These are phyloP conservation scores for Plasmopara halstedii DNA, from an alignment of 352 stramenopile genomes.

Conservation along the genomic window DNA sequence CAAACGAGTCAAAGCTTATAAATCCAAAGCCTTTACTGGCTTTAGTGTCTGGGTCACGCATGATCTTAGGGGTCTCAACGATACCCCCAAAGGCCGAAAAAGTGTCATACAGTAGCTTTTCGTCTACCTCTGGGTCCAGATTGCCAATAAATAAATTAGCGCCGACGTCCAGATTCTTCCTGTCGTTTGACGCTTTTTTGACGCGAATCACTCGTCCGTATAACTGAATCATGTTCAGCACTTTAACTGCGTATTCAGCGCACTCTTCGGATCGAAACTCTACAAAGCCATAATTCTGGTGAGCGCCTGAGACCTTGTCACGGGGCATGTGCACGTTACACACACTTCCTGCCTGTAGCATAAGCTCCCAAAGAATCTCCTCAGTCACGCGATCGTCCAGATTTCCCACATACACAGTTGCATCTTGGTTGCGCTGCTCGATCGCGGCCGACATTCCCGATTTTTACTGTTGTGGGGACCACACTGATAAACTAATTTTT, in stretches of 20 bases:
- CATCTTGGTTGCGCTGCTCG: slow-evolving; percentile 91
- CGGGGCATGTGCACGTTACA: slow-evolving; percentile 98
- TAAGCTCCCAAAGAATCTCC: slow-evolving; percentile 96
- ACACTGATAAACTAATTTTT: too few species aligned
- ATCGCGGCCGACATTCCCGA: slow-evolving; percentile 60
- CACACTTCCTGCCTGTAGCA: slow-evolving; percentile 92
- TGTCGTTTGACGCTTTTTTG: slow-evolving; percentile 94
- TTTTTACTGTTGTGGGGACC: not conserved
- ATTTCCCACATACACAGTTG: slow-evolving; percentile 98
- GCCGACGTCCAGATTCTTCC: slow-evolving; percentile 95
- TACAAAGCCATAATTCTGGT: slow-evolving; percentile 98
- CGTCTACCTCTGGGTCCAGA: slow-evolving; percentile 95
- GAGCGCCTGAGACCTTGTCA: slow-evolving; percentile 94
- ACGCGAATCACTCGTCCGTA: slow-evolving; percentile 94
- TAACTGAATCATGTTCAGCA: slow-evolving; percentile 99
- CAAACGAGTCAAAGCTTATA: slow-evolving; percentile 96
- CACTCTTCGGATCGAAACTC: slow-evolving; percentile 96
- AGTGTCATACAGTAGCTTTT: slow-evolving; percentile 99
- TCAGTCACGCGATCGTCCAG: slow-evolving; percentile 94
- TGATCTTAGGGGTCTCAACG: slow-evolving; percentile 94
- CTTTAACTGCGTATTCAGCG: slow-evolving; percentile 97
- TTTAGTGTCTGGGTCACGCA: slow-evolving; percentile 90
- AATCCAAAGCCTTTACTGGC: slow-evolving; percentile 95
- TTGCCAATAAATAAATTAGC: slow-evolving; percentile 98
- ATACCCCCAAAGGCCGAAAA: slow-evolving; percentile 98